These are phyloP conservation scores for Tetraselmis chui DNA, from an alignment of 139 green algal genomes.

Conservation along the genomic window DNA sequence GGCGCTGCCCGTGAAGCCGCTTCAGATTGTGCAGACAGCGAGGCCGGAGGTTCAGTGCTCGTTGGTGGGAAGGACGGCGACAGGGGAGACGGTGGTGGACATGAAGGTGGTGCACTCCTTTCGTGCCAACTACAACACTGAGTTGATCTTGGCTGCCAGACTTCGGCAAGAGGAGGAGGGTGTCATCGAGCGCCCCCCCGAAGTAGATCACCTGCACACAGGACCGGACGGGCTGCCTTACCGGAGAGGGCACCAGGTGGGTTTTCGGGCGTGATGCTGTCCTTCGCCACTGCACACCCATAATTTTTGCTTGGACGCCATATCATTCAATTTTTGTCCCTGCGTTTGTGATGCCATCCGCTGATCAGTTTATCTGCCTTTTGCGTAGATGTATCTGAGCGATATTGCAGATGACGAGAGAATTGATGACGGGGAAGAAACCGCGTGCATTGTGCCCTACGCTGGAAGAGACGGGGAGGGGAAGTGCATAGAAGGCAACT, in stretches of 20 bases:
- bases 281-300: too few species aligned
- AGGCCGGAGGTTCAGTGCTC: not conserved
- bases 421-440: not conserved
- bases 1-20: not conserved
- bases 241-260: not conserved
- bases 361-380: not conserved
- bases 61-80: not conserved
- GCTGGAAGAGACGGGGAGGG: too few species aligned
- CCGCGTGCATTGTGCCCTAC: not conserved
- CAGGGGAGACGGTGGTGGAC: not conserved
- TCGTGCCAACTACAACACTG: not conserved
- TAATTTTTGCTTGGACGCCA: too few species aligned
- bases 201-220: not conserved
- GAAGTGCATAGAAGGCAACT: not conserved
- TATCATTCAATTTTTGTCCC: too few species aligned
- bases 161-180: not conserved
- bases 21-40: not conserved
- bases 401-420: not conserved
- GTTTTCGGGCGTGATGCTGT: too few species aligned
- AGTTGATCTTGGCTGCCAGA: not conserved
- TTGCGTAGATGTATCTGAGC: not conserved
- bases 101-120: not conserved
- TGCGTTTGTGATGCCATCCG: too few species aligned
- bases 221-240: not conserved
- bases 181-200: not conserved